Conservation (phyloP, 345 rosid species). For the Boechera divaricarpa region DNA sequence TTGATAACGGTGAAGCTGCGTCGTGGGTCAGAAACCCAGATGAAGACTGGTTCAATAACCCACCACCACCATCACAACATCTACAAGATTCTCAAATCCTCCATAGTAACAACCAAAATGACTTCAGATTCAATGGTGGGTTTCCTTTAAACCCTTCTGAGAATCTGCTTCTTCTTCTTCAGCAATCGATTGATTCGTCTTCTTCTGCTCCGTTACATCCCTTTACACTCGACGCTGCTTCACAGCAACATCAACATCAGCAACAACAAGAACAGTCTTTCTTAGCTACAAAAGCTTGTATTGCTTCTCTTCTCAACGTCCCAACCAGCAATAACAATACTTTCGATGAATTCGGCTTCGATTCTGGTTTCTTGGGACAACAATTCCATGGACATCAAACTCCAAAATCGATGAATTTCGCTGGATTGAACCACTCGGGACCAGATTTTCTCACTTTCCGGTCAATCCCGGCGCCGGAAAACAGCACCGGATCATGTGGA, state of each 20-base stretch:
- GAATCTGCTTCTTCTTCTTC: conserved; percentile 54
- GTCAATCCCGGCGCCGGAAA: conserved; percentile 46
- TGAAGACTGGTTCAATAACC: conserved; percentile 57
- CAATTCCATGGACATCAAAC: conserved; percentile 52
- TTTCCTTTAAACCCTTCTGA: conserved; percentile 48
- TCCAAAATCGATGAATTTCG: conserved; percentile 50
- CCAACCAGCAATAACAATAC: conserved; percentile 45
- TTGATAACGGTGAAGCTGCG: conserved; percentile 20
- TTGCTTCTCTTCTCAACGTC: conserved; percentile 52
- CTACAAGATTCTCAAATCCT: conserved; percentile 47
- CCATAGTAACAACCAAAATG: conserved; percentile 41
- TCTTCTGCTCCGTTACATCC: conserved; percentile 57
- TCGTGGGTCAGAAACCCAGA: conserved; percentile 67
- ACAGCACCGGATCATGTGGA: conserved; percentile 28
- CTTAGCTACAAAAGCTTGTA: conserved; percentile 52
- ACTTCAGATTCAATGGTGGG: conserved; percentile 50
- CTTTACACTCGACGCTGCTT: conserved; percentile 53
- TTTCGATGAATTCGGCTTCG: conserved; percentile 62
- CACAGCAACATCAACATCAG: conserved; percentile 31
- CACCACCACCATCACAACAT: conserved; percentile 27
- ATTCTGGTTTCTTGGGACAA: conserved; percentile 51
- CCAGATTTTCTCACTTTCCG: conserved; percentile 40
- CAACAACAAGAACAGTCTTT: conserved; percentile 54
- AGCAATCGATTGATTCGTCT: conserved; percentile 62
- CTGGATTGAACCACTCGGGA: conserved; percentile 32